Evolutionary conservation across 2,329 filamentous ascomycete genomes (phyloP).

Genomic region (Diaporthe eres): DNA sequence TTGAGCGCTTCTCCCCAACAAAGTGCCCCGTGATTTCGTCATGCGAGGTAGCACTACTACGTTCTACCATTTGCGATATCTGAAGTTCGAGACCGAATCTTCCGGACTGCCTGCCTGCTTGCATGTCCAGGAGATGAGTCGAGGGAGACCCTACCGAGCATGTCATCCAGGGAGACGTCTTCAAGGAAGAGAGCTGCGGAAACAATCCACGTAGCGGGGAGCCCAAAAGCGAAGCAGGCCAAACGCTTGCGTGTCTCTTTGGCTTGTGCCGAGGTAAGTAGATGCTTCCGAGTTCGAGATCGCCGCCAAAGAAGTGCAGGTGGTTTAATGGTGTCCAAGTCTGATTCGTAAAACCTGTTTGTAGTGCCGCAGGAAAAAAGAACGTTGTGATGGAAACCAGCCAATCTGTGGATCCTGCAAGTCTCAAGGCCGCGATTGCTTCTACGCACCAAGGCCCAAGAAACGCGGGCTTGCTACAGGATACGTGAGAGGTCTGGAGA

Average conservation of each 20-base stretch:
- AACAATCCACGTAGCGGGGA: background rate
- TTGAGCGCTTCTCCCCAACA: background rate
- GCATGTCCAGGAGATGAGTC: background rate
- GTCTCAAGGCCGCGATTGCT: conserved; percentile 11
- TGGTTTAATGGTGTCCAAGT: background rate
- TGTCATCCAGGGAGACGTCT: conserved; percentile 7
- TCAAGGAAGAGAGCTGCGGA: conserved; percentile 9
- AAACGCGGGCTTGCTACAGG: conserved; percentile 20
- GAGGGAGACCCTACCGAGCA: background rate
- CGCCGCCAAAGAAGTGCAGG: background rate
- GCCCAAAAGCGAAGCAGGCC: background rate
- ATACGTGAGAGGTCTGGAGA: conserved; percentile 16
- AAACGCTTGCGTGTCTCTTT: conserved; percentile 7
- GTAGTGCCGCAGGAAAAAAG: conserved; percentile 14
- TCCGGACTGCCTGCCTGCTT: background rate
- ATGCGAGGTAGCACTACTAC: conserved; percentile 6
- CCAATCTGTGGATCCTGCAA: conserved; percentile 6
- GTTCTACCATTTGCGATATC: background rate
- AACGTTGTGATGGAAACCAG: conserved; percentile 19
- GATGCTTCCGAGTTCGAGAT: background rate
- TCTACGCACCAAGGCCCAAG: conserved; percentile 3
- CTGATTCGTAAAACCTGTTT: conserved; percentile 39
- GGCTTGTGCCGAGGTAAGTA: conserved; percentile 4
- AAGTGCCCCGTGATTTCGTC: background rate
- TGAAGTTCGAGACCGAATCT: background rate